Evolutionary conservation across 257 asterid genomes (phyloP).

Genomic region (Cynanchum wilfordii): DNA sequence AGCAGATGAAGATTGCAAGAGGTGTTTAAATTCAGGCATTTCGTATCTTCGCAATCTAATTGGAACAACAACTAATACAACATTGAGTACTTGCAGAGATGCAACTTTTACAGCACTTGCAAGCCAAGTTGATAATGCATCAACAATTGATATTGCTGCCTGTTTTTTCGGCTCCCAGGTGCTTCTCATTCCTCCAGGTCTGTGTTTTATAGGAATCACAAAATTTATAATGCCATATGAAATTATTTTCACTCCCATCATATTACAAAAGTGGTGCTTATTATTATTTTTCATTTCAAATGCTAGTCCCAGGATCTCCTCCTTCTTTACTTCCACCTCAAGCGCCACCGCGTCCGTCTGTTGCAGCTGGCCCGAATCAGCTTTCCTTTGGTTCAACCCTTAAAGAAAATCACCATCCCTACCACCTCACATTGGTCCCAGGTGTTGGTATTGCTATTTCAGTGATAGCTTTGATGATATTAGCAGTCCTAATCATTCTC

Average conservation of each 20-base stretch:
- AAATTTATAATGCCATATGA: not conserved
- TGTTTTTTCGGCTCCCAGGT: slow-evolving; percentile 87
- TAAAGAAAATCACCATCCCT: slow-evolving; percentile 42
- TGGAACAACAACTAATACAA: slow-evolving; percentile 66
- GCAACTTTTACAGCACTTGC: slow-evolving; percentile 81
- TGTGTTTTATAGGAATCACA: not conserved
- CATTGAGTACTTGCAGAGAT: slow-evolving; percentile 90
- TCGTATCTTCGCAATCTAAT: slow-evolving; percentile 68
- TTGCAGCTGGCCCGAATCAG: slow-evolving; percentile 63
- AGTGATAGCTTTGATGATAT: slow-evolving; percentile 43
- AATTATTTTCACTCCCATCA: not conserved
- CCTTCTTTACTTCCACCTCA: slow-evolving; percentile 46
- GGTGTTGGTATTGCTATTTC: slow-evolving; percentile 65
- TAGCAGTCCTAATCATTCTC: slow-evolving; percentile 51
- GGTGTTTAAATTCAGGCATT: slow-evolving; percentile 77
- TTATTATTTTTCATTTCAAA: slow-evolving; percentile 5
- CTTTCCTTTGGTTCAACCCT: slow-evolving; percentile 33
- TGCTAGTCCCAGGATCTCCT: slow-evolving; percentile 37
- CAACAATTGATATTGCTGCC: slow-evolving; percentile 57
- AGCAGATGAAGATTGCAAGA: slow-evolving; percentile 49
- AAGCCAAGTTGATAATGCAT: slow-evolving; percentile 60
- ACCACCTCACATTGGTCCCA: slow-evolving; percentile 58
- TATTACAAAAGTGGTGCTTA: not conserved
- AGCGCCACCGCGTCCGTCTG: slow-evolving; percentile 47
- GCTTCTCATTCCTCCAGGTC: slow-evolving; percentile 56